Evolutionary conservation across 139 green algal genomes (phyloP).

Genomic region (Chlorella sp.): DNA sequence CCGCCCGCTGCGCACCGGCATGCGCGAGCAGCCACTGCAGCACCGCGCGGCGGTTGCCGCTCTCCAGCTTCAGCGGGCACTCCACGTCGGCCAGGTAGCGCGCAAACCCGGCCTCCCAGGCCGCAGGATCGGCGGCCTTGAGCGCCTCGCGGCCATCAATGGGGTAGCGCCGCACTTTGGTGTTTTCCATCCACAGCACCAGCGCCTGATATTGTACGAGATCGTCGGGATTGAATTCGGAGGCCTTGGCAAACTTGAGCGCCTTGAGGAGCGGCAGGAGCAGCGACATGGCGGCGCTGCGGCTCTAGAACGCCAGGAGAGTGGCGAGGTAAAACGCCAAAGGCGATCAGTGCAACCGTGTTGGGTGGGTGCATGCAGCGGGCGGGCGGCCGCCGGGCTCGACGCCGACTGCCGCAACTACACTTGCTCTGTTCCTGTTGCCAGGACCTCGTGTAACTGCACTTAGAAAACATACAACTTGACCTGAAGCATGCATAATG

Average conservation of each 20-base stretch:
- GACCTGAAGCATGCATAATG: no score
- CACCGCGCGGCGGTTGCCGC: neutral
- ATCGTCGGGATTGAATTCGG: neutral
- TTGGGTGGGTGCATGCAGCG: no score
- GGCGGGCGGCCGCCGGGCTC: no score
- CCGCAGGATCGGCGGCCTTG: neutral
- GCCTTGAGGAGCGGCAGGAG: slow-evolving; percentile 12
- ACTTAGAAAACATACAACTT: no score
- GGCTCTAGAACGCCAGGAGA: no score
- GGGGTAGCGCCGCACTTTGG: slow-evolving; percentile 44
- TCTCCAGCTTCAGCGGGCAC: slow-evolving; percentile 38
- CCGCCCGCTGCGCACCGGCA: slow-evolving; percentile 18
- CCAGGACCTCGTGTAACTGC: no score
- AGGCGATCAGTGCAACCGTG: no score
- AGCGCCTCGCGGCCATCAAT: slow-evolving; percentile 25
- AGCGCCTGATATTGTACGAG: slow-evolving; percentile 1
- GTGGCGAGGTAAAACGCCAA: no score
- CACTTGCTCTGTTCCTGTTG: no score
- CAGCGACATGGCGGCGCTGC: slow-evolving; percentile 1
- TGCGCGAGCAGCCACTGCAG: slow-evolving; percentile 50
- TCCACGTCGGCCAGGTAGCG: slow-evolving; percentile 57
- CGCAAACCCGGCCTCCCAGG: slow-evolving; percentile 17
- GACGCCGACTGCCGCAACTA: no score
- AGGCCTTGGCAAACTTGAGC: slow-evolving; percentile 10
- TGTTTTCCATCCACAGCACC: slow-evolving; percentile 48